Percentiles rank a stretch among this genome's conserved stretches.
These are phyloP conservation scores for Takashimella koratensis DNA, from an alignment of 1,284 basidiomycete genomes.

Conservation along the genomic window DNA sequence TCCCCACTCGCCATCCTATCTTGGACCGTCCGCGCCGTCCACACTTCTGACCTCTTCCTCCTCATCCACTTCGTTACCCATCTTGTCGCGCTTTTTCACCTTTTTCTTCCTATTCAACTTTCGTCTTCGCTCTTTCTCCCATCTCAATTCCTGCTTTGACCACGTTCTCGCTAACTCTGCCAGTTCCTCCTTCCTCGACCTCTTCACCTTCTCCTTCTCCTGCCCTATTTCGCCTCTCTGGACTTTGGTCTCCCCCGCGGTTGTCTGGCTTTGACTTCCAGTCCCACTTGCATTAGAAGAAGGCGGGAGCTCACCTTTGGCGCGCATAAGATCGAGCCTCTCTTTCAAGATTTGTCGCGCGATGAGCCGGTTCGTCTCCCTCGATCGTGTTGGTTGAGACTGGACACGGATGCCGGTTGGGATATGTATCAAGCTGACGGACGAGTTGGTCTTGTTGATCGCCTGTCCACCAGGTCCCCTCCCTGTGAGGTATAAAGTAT, in stretches of 20 bases:
- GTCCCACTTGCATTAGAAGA: no score
- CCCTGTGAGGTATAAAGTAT: conserved; percentile 32
- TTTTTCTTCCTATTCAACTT: conserved; percentile 47
- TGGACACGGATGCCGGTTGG: conserved; percentile 51
- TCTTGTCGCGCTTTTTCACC: conserved; percentile 35
- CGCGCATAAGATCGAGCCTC: conserved; percentile 36
- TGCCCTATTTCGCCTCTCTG: not conserved
- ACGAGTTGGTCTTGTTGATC: conserved; percentile 51
- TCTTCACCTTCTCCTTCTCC: not conserved
- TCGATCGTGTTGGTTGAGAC: conserved; percentile 50
- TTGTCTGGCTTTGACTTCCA: not conserved
- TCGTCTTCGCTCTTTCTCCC: conserved; percentile 44
- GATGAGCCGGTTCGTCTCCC: conserved; percentile 48
- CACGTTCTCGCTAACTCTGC: conserved; percentile 17
- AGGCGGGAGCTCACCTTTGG: conserved; percentile 16
- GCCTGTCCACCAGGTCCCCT: conserved; percentile 51
- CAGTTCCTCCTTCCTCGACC: conserved; percentile 23
- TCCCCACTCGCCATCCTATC: no score
- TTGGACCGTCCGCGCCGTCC: no score
- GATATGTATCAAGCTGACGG: conserved; percentile 47
- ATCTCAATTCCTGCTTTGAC: conserved; percentile 41
- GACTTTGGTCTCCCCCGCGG: not conserved
- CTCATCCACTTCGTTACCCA: conserved; percentile 4
- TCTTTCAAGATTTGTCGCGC: conserved; percentile 47
- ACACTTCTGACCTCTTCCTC: no score